Evolutionary conservation across 2,329 filamentous ascomycete species (phyloP).

Genomic region (Aphanoascus verrucosus): DNA sequence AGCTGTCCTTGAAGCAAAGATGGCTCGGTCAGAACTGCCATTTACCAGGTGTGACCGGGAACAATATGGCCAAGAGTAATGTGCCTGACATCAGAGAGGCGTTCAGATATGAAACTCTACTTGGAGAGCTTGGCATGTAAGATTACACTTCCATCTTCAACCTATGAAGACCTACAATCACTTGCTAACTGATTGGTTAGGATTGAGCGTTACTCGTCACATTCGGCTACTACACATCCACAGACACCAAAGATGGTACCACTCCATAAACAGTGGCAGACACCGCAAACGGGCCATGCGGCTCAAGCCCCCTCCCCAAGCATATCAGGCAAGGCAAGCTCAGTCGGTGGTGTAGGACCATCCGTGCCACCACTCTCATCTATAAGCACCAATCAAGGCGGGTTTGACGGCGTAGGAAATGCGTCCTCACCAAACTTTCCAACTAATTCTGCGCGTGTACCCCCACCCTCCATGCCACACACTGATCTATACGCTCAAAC

Average conservation of each 20-base stretch:
- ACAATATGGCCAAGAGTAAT: constrained; percentile 91
- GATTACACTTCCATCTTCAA: constrained; percentile 20
- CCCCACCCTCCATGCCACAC: constrained; percentile 5
- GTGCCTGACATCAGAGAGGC: constrained; percentile 86
- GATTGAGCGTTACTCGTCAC: constrained; percentile 24
- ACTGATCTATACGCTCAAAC: constrained; percentile 13
- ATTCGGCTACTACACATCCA: constrained; percentile 4
- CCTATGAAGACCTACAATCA: constrained; percentile 19
- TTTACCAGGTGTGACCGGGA: constrained; percentile 68
- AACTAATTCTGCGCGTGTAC: constrained; percentile 1
- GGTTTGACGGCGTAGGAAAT: constrained; percentile 2
- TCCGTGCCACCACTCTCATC: constrained; percentile 1
- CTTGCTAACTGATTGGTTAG: constrained; percentile 14
- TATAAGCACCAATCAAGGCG: not conserved
- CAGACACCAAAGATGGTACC: constrained; percentile 12
- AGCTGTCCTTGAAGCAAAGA: constrained; percentile 74
- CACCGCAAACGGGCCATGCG: constrained; percentile 1
- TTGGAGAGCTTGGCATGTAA: constrained; percentile 77
- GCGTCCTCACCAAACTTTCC: constrained; percentile 12
- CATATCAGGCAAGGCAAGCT: constrained; percentile 1
- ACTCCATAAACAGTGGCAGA: constrained; percentile 7
- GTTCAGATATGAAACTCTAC: constrained; percentile 75
- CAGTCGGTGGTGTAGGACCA: constrained; percentile 1
- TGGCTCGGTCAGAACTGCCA: constrained; percentile 78
- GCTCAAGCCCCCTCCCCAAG: constrained; percentile 1